Evolutionary conservation across 192 early-diverging fungal genomes (phyloP), one percentile per base, ranked within the genome.

Genomic region (Umbelopsis isabellina): DNA sequence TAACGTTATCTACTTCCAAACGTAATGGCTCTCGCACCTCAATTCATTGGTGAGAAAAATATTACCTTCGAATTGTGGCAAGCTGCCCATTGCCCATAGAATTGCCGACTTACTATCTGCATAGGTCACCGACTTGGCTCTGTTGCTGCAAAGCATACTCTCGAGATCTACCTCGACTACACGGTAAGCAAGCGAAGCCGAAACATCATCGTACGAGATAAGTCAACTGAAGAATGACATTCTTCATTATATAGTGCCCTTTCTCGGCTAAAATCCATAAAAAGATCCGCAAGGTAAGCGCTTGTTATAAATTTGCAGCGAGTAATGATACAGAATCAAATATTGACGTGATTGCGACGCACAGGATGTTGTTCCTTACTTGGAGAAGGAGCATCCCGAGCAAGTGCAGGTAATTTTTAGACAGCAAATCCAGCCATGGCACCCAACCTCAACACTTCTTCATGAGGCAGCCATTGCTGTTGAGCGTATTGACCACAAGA

Each of bases 371-470:
- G 35, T 89, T 52, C 88, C 90, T 6, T 83, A 74, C 49, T 52
- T 90, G 10, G 68, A 76, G 3, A 12, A 79, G 22, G 16, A 72
- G 25, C 76, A 85, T 37, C 71, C 85, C 23, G 70, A 66, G 5
- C 71, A 86, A 27, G 77, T 90, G 2, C 82, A 90, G 41, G 75
- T 95, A 49, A 75, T 91, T 16, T 89, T 95, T 73, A 83, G 92
- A 18, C 91, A 95, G 70, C 93, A 95, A 76, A 82, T 95, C 51
- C 93, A 95, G 67, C 89, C 92, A 1, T 94, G 93, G 93, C 92
- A 95, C 75, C 92, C 92, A 0, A 73, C 78, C 22, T 91, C 89
- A 1, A 90, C 89, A 4, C 66, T 92, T 30, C 74, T 92, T 58
- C 90, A 93, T 67, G 93, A 95, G 75, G 91, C 91, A 41, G 87